Percentiles rank a stretch among this genome's conserved stretches.
Evolutionary conservation across 129 eudicot genomes (phyloP).

Genomic region (Sambucus nigra): DNA sequence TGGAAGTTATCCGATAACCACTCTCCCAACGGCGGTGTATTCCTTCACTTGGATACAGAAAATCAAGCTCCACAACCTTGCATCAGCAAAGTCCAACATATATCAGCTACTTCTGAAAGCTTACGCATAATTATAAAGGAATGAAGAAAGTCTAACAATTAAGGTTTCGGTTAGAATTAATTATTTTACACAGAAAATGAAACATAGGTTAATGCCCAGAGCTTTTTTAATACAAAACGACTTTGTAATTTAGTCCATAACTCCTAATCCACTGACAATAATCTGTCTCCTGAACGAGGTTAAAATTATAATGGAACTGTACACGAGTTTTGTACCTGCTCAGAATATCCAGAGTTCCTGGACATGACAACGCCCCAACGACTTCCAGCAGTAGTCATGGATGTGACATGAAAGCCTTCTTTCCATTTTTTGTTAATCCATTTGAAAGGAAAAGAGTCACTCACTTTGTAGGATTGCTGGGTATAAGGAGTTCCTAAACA

Average conservation of each 20-base stretch:
- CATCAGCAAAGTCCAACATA: background rate
- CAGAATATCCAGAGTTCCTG: conserved; percentile 79
- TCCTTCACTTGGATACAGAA: conserved; percentile 97
- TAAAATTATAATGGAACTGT: no score
- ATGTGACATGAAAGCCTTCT: conserved; percentile 96
- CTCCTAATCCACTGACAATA: no score
- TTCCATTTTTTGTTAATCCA: conserved; percentile 99
- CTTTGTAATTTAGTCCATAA: no score
- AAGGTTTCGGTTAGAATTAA: no score
- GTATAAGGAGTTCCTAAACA: conserved; percentile 77
- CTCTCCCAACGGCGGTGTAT: conserved; percentile 94
- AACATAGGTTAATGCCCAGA: no score
- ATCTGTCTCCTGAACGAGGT: no score
- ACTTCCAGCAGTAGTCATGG: conserved; percentile 96
- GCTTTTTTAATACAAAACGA: no score
- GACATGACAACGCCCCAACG: conserved; percentile 99
- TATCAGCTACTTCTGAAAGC: background rate
- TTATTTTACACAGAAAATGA: no score
- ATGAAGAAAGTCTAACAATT: no score
- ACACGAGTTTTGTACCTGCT: conserved; percentile 44
- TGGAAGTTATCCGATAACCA: conserved; percentile 92
- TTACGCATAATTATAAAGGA: background rate
- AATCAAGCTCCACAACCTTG: conserved; percentile 98
- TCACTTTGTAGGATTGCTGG: conserved; percentile 95
- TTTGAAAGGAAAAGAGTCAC: conserved; percentile 97